Evolutionary conservation across 1,284 basidiomycete species (phyloP).

Genomic region (Heterobasidion occidentale): DNA sequence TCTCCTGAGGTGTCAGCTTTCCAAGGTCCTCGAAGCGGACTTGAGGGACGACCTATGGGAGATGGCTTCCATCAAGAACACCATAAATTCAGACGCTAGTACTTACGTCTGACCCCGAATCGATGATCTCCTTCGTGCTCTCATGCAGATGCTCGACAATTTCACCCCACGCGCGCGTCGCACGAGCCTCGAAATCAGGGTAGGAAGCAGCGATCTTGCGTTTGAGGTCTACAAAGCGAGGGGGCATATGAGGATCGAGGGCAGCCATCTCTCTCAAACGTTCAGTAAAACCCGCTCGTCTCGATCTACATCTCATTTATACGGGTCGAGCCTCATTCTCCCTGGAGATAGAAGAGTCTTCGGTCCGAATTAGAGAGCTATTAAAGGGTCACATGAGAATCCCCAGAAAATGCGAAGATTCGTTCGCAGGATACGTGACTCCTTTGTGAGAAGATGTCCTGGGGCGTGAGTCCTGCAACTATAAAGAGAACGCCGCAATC

Average conservation of each 20-base stretch:
- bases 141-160: constrained; percentile 42
- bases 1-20: constrained; percentile 34
- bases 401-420: too few species aligned
- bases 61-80: neutral
- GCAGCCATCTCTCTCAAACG: neutral
- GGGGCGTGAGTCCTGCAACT: too few species aligned
- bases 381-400: neutral
- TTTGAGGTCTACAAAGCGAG: constrained; percentile 48
- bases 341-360: neutral
- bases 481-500: too few species aligned
- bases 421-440: too few species aligned
- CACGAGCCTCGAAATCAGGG: constrained; percentile 41
- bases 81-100: too few species aligned
- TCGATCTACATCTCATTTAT: neutral
- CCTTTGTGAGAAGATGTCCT: too few species aligned
- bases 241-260: constrained; percentile 16
- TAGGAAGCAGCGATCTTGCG: constrained; percentile 42
- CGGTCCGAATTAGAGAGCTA: neutral
- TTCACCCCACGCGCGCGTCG: constrained; percentile 49
- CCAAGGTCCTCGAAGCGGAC: constrained; percentile 48
- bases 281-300: neutral
- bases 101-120: constrained; percentile 42
- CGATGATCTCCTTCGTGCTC: constrained; percentile 34
- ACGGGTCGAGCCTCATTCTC: neutral
- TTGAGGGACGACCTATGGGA: constrained; percentile 41